Evolutionary conservation across 495 filamentous ascomycete genomes (phyloP), one percentile per base, ranked within the genome.

Genomic region (Cenococcum geophilum): DNA sequence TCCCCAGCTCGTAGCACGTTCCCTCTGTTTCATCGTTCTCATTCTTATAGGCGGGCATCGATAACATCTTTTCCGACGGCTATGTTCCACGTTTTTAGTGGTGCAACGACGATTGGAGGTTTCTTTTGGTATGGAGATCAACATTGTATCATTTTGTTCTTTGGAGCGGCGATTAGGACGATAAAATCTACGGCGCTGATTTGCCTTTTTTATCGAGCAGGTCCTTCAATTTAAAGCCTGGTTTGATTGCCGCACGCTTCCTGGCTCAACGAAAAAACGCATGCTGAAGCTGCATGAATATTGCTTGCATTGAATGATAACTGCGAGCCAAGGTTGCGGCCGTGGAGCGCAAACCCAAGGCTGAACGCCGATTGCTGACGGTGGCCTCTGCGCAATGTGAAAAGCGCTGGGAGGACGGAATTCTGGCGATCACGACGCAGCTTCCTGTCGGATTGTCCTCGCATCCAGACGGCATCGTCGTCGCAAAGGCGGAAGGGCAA

Each of bases 1-100:
- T 67, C 62, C 66, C 58, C 59, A 58, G 55, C 55, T 70, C 65
- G 59, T 60, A 60, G 63, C 65, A 66, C 55, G 58, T 64, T 63
- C 62, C 52, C 58, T 65, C 37, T 52, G 52, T 61, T 60, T 64
- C 20, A 27, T 52, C 49, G 12, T 61, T 65, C 50, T 55, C 48
- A 35, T 62, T 63, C 54, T 59, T 52, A 8, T 23, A n/a, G 51
- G 55, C 49, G 58, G 57, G 48, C 64, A 64, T 64, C 5, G 55
- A 47, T 53, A 68, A 18, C 61, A 27, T 37, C 27, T 37, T 22
- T n/a, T 34, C 20, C 32, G 22, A 27, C 32, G n/a, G 51, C 16
- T 10, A 27, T 43, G 25, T 36, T 37, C 53, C 34, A 21, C 32
- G 32, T 37, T 43, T 16, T 36, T 37, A 40, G 32, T 14, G 53